phyloP scores from a whole-genome alignment of 148 eudicot species.

The Fagopyrum homotropicum region DNA sequence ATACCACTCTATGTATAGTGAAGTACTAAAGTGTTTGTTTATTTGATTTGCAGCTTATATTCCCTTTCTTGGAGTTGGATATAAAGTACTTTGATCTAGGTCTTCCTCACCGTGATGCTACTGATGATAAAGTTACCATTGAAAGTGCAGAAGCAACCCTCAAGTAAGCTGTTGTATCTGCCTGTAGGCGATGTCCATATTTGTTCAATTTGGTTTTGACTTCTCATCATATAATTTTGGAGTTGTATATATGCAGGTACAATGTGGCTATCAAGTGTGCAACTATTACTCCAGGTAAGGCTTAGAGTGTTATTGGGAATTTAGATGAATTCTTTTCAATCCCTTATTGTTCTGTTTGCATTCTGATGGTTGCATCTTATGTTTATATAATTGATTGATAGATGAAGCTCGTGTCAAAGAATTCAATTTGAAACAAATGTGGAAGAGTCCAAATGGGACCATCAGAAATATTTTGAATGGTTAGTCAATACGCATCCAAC shows the following conservation, averaged over 20 bases:
- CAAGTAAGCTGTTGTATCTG: constrained; percentile 25
- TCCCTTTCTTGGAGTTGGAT: constrained; percentile 35
- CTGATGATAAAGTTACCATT: constrained; percentile 42
- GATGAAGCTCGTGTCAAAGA: constrained; percentile 81
- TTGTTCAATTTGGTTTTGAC: neutral
- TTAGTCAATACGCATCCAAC: constrained; percentile 21
- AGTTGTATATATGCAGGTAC: constrained; percentile 42
- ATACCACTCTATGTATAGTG: neutral
- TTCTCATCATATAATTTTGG: neutral
- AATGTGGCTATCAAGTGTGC: constrained; percentile 93
- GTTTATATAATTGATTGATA: constrained; percentile 25
- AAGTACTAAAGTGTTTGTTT: neutral
- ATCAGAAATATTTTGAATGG: constrained; percentile 89
- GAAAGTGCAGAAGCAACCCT: constrained; percentile 50
- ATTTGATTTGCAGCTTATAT: constrained; percentile 25
- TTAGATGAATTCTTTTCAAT: neutral
- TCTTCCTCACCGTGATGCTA: constrained; percentile 44
- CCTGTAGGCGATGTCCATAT: neutral
- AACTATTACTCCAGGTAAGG: constrained; percentile 81
- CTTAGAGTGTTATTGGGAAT: neutral
- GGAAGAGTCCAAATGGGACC: constrained; percentile 97
- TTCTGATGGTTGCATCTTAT: constrained; percentile 4
- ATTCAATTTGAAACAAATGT: constrained; percentile 65
- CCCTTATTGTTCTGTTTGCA: neutral
- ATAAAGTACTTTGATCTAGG: constrained; percentile 46